These are phyloP conservation scores for Claviceps paspali DNA, from an alignment of 2,329 filamentous ascomycete genomes.

Conservation along the genomic window DNA sequence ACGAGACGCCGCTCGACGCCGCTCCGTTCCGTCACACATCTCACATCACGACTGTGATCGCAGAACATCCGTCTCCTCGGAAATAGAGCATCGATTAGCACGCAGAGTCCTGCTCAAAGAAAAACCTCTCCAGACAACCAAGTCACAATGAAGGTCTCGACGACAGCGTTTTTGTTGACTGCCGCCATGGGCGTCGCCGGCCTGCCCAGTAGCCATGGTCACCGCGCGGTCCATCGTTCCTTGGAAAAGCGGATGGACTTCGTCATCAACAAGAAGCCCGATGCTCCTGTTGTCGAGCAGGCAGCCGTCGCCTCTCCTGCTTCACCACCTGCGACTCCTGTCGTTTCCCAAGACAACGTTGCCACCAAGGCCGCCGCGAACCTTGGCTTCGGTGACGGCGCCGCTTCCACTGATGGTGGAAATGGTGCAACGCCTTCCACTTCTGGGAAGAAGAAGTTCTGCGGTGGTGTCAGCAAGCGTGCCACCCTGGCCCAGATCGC, in stretches of 20 bases:
- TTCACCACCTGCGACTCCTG: background rate
- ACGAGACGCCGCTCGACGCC: background rate
- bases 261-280: constrained; percentile 18
- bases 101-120: no score
- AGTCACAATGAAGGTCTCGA: constrained; percentile 26
- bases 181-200: constrained; percentile 26
- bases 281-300: constrained; percentile 10
- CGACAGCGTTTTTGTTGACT: constrained; percentile 21
- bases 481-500: constrained; percentile 30
- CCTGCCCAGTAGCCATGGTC: constrained; percentile 24
- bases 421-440: no score
- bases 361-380: constrained; percentile 5
- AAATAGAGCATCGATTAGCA: no score
- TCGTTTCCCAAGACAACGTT: background rate
- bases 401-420: no score
- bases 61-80: no score
- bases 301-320: background rate
- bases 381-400: constrained; percentile 9
- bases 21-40: no score
- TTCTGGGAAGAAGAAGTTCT: constrained; percentile 23
- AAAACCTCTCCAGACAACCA: no score
- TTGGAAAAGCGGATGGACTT: constrained; percentile 17
- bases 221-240: constrained; percentile 20
- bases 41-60: no score
- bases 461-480: constrained; percentile 26